These are phyloP conservation scores for Cladosporium colombiae DNA, from an alignment of 2,329 filamentous ascomycete genomes.

Conservation along the genomic window DNA sequence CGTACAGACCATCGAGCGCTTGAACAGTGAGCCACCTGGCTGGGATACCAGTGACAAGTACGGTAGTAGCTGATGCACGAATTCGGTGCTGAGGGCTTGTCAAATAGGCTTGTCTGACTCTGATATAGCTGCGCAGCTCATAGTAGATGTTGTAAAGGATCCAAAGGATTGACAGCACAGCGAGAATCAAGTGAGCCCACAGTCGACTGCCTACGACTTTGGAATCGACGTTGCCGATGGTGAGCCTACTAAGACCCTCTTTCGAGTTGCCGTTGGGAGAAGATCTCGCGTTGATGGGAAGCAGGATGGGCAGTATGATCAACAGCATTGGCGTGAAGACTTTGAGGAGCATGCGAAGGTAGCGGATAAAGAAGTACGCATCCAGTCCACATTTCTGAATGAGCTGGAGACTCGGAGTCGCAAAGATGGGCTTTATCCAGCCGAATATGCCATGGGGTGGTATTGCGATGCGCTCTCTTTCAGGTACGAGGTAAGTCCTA, in stretches of 20 bases:
- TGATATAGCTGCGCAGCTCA: slow-evolving; percentile 84
- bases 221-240: slow-evolving; percentile 77
- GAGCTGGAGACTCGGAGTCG: slow-evolving; percentile 73
- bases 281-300: slow-evolving; percentile 79
- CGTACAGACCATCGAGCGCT: slow-evolving; percentile 79
- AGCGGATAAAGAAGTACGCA: slow-evolving; percentile 95
- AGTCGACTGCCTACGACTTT: slow-evolving; percentile 63
- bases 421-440: slow-evolving; percentile 63
- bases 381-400: slow-evolving; percentile 96
- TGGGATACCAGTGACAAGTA: slow-evolving; percentile 88
- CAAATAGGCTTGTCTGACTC: slow-evolving; percentile 89
- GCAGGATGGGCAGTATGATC: slow-evolving; percentile 78
- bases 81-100: slow-evolving; percentile 94
- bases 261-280: slow-evolving; percentile 44
- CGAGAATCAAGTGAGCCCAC: slow-evolving; percentile 82
- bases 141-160: slow-evolving; percentile 85
- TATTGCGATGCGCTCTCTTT: slow-evolving; percentile 77
- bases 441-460: slow-evolving; percentile 61
- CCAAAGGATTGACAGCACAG: slow-evolving; percentile 75
- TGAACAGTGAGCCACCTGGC: slow-evolving; percentile 85
- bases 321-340: slow-evolving; percentile 84
- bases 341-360: slow-evolving; percentile 79
- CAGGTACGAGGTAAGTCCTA: slow-evolving; percentile 82
- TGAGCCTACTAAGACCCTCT: slow-evolving; percentile 73
- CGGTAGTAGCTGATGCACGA: slow-evolving; percentile 90